Base-by-base conservation (phyloP, 2,329 filamentous ascomycete genomes). In the Teratosphaeria pseudoeucalypti region DNA sequence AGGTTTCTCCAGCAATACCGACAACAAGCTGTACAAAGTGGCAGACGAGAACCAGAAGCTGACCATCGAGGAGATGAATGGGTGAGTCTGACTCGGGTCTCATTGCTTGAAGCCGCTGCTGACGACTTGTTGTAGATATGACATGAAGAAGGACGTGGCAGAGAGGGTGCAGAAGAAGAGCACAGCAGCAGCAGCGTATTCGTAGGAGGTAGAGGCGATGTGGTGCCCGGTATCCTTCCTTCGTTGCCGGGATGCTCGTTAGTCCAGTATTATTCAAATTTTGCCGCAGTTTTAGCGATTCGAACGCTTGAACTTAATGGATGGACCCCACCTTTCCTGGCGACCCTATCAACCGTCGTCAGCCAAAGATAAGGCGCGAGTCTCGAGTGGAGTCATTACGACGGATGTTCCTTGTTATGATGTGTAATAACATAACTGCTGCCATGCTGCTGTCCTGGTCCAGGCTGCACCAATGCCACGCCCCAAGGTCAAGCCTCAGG, bases 1-100 rank as follows among this genome's bases (percentile, higher is more conserved):
- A 79, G 82, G 83, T 0, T 86, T 86, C 71, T 85, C 82, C 0
- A 77, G 76, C 37, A 86, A 86, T 66, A 85, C 78, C 47, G 63
- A 77, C 43, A 79, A 72, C 16, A 68, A 77, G 0, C 79, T 76
- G 0, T 86, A 87, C 71, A 82, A 82, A 66, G 84, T 87, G 0
- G 79, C 81, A 62, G 79, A 86, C 56, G 78, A 83, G 64, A 80
- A 75, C 63, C 77, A 81, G 56, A 84, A 84, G 62, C 67, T 87
- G 27, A 87, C 84, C 0, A 85, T 87, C 53, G 84, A 87, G 64
- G 84, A 87, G 69, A 86, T 87, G 83, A 86, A 87, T 60, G 76
- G 76, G 77, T 82, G 72, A 23, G 32, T 27, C 37, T 39, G 2
- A 23, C 2, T 12, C 16, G 26, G 9, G 6, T 4, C 19, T n/a